These are phyloP conservation scores for Thelonectria discophora DNA, from an alignment of 2,329 filamentous ascomycete species.

Conservation along the genomic window DNA sequence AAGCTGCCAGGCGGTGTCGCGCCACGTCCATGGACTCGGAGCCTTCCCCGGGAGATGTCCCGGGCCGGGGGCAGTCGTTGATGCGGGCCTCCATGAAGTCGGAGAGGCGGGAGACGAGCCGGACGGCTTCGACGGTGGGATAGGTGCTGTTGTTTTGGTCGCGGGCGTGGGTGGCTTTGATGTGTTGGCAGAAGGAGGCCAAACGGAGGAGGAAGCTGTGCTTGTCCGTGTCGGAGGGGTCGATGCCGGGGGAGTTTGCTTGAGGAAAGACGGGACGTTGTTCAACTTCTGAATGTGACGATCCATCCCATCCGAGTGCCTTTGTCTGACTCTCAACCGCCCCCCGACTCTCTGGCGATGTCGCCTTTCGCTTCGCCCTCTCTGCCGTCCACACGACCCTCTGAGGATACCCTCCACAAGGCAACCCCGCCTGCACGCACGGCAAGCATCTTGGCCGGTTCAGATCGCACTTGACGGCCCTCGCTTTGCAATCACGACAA, in stretches of 20 bases:
- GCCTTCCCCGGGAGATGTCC: constrained; percentile 1
- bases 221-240: constrained; percentile 26
- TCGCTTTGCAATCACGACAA: constrained; percentile 39
- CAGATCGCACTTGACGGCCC: constrained; percentile 42
- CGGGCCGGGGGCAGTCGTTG: constrained; percentile 20
- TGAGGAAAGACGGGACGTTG: neutral
- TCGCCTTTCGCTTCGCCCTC: neutral
- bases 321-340: neutral
- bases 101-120: constrained; percentile 38
- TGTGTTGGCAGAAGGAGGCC: constrained; percentile 37
- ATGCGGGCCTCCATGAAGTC: constrained; percentile 41
- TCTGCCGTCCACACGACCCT: constrained; percentile 44
- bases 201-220: constrained; percentile 37
- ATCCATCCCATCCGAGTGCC: neutral
- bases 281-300: too few species aligned
- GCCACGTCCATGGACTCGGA: constrained; percentile 32
- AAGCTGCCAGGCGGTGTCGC: constrained; percentile 44
- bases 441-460: constrained; percentile 41
- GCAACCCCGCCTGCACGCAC: constrained; percentile 41
- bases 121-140: constrained; percentile 33
- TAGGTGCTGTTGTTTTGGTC: constrained; percentile 9
- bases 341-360: neutral
- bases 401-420: constrained; percentile 46
- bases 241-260: neutral
- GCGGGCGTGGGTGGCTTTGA: constrained; percentile 32